Evolutionary conservation across 2,329 filamentous ascomycete genomes (phyloP).

Genomic region (Nemania sp.): DNA sequence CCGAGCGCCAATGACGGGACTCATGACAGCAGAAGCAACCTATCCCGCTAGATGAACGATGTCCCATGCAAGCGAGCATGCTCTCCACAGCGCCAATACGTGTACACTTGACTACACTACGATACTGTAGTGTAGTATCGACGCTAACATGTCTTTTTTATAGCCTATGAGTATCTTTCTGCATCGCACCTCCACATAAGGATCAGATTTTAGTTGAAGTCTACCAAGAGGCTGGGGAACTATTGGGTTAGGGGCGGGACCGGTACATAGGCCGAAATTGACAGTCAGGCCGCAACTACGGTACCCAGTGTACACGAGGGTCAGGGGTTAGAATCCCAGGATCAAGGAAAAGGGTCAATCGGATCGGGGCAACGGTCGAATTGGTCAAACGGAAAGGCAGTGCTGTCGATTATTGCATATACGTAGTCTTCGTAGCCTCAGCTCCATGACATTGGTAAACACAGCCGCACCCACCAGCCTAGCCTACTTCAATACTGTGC

Average conservation of each 20-base stretch:
- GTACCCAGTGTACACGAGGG: not conserved
- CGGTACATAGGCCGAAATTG: slow-evolving; percentile 10
- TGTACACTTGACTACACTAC: no score
- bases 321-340: slow-evolving; percentile 5
- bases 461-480: slow-evolving; percentile 14
- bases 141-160: not conserved
- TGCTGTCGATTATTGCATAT: not conserved
- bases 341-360: not conserved
- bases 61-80: no score
- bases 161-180: no score
- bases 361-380: slow-evolving; percentile 11
- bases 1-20: not conserved
- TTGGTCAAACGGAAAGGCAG: not conserved
- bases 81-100: slow-evolving; percentile 3
- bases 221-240: slow-evolving; percentile 11
- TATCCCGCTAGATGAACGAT: no score
- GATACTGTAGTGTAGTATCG: not conserved
- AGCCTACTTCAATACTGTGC: not conserved
- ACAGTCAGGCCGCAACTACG: slow-evolving; percentile 11
- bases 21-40: slow-evolving; percentile 6
- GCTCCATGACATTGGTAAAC: slow-evolving; percentile 7
- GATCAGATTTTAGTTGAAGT: slow-evolving; percentile 4
- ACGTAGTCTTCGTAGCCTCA: slow-evolving; percentile 10
- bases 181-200: not conserved
- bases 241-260: slow-evolving; percentile 18